Evolutionary conservation across 2,329 filamentous ascomycete genomes (phyloP).

Genomic region (Apiospora arundinis): DNA sequence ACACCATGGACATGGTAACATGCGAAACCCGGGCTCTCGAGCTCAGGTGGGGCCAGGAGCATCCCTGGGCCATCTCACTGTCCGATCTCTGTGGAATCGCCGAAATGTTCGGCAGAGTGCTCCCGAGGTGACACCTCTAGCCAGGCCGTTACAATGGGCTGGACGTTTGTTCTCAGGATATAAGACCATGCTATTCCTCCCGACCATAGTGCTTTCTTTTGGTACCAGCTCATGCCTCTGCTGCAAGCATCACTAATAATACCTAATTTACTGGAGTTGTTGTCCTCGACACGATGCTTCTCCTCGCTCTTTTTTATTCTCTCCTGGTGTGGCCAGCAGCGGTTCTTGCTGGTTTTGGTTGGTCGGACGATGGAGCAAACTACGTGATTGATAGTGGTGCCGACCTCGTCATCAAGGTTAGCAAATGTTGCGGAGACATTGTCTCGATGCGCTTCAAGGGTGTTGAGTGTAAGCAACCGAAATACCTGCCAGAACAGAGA

Average conservation of each 20-base stretch:
- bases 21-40: neutral
- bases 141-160: neutral
- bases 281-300: slow-evolving; percentile 32
- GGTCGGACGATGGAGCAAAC: slow-evolving; percentile 44
- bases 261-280: neutral
- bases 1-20: neutral
- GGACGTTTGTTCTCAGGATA: neutral
- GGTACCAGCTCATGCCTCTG: slow-evolving; percentile 1
- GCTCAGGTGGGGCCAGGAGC: neutral
- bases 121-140: neutral
- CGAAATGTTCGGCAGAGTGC: neutral
- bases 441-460: slow-evolving; percentile 35
- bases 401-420: slow-evolving; percentile 42
- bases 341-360: slow-evolving; percentile 47
- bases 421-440: slow-evolving; percentile 44
- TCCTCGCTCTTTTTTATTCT: slow-evolving; percentile 35
- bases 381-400: slow-evolving; percentile 46
- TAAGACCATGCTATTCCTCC: neutral
- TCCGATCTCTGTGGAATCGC: neutral
- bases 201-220: neutral
- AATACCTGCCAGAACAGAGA: neutral
- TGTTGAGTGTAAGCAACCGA: slow-evolving; percentile 19
- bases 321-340: slow-evolving; percentile 36
- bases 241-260: neutral
- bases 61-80: neutral